Base-by-base conservation (phyloP, 768 basidiomycete genomes). In the Tubosaeta sp. region DNA sequence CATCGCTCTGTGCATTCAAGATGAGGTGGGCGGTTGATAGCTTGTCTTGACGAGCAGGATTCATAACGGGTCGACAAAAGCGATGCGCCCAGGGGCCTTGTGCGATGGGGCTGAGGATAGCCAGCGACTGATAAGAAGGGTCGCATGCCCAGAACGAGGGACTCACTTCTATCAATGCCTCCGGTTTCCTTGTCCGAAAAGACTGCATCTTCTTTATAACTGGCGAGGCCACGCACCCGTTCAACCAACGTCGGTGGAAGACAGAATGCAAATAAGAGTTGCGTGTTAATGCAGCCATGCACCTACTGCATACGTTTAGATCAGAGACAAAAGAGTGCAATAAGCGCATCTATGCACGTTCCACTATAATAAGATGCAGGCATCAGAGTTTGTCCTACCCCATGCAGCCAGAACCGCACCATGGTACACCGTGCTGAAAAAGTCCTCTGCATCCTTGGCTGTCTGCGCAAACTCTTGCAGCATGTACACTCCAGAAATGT, bases 21-120 rank as follows among this genome's bases (percentile, higher is more conserved):
- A 87, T 82, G 60, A 82, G 80, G 78, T 82, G 78, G 92, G 88
- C 6, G 91, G 84, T 68, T 92, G 90, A 73, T 92, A 93, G 51
- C 88, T 88, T 8, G 85, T 83, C 71, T 86, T 81, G 57, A 89
- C 75, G 55, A 91, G 72, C 67, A 86, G 74, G 65, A 94, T 76
- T 60, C 88, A 84, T 47, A 93, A 80, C 33, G 88, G 84, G 71
- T 79, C 82, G 53, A 85, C 82, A 73, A 84, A 88, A 16, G 85
- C 80, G 68, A 95, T 85, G n/a, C n/a, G n/a, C n/a, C 80, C 14
- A n/a, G n/a, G n/a, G n/a, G n/a, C n/a, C n/a, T n/a, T n/a, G n/a
- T n/a, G n/a, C n/a, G n/a, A n/a, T n/a, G n/a, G 84, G 84, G 59
- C 82, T 77, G 34, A 93, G 71, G 55, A 90, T 73, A 17, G 90